phyloP scores from a whole-genome alignment of 805 yeast genomes.

The Priceomyces fermenticarens region DNA sequence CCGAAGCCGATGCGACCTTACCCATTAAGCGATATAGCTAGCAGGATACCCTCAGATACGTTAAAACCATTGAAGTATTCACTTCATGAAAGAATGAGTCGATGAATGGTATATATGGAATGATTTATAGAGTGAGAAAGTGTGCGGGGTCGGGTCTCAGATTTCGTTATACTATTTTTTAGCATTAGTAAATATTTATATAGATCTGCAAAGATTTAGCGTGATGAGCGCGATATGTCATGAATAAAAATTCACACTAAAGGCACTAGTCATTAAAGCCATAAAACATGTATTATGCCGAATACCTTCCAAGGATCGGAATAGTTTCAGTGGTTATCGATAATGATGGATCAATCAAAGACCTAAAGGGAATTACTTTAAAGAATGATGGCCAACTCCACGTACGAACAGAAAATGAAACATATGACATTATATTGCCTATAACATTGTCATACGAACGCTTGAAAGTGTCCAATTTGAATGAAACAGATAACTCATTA shows the following conservation, averaged over 20 bases:
- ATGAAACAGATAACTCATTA: constrained; percentile 2
- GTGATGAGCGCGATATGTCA: neutral
- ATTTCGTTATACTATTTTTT: no score
- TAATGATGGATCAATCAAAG: constrained; percentile 7
- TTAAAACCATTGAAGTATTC: constrained; percentile 2
- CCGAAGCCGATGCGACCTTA: no score
- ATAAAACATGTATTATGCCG: constrained; percentile 18
- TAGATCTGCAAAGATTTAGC: no score
- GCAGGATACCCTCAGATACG: neutral
- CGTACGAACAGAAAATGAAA: neutral
- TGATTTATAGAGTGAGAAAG: no score
- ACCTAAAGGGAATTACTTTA: constrained; percentile 8
- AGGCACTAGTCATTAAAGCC: no score
- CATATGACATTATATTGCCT: constrained; percentile 1
- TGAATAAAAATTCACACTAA: neutral
- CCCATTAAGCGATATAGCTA: neutral
- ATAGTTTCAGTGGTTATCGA: constrained; percentile 12
- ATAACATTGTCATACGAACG: neutral
- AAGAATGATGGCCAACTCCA: constrained; percentile 1
- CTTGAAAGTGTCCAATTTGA: constrained; percentile 1
- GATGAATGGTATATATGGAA: no score
- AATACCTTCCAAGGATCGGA: constrained; percentile 22
- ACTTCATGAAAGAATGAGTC: no score
- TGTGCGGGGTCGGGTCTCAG: no score
- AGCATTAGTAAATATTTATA: no score